phyloP scores from a whole-genome alignment of 2,329 filamentous ascomycete species.

The Bipolaris zeicola region DNA sequence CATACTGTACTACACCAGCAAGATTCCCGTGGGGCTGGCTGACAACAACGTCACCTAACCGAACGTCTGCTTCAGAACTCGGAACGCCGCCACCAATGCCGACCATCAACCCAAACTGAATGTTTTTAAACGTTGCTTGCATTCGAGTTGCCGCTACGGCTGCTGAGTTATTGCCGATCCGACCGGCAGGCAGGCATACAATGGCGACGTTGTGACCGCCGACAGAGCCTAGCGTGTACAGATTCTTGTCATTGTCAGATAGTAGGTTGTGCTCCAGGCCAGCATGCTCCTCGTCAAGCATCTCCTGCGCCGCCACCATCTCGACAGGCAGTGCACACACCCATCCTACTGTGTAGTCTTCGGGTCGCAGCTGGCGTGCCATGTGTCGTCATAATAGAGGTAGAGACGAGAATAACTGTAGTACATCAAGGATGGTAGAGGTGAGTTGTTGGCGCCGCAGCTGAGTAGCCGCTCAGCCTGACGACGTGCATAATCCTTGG shows the following conservation, averaged over 20 bases:
- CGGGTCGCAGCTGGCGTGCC: conserved; percentile 11
- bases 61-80: conserved; percentile 23
- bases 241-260: conserved; percentile 33
- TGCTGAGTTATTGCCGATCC: conserved; percentile 43
- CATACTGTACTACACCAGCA: conserved; percentile 31
- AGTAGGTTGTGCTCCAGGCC: conserved; percentile 27
- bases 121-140: conserved; percentile 37
- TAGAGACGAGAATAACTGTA: neutral
- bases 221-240: conserved; percentile 31
- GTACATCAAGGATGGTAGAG: neutral
- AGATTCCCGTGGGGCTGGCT: conserved; percentile 17
- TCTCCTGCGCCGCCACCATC: conserved; percentile 19
- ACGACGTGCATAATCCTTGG: neutral
- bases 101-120: conserved; percentile 52
- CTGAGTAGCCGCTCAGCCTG: neutral
- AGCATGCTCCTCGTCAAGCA: conserved; percentile 23
- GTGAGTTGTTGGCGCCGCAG: neutral
- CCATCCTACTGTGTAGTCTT: conserved; percentile 25
- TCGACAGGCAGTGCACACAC: conserved; percentile 22
- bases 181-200: conserved; percentile 24
- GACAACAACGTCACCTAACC: conserved; percentile 34
- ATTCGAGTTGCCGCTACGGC: conserved; percentile 43
- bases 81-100: conserved; percentile 49
- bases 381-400: neutral
- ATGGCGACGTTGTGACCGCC: conserved; percentile 9